Base-by-base conservation (phyloP, 83 land plant species). In the Thuja plicata region DNA sequence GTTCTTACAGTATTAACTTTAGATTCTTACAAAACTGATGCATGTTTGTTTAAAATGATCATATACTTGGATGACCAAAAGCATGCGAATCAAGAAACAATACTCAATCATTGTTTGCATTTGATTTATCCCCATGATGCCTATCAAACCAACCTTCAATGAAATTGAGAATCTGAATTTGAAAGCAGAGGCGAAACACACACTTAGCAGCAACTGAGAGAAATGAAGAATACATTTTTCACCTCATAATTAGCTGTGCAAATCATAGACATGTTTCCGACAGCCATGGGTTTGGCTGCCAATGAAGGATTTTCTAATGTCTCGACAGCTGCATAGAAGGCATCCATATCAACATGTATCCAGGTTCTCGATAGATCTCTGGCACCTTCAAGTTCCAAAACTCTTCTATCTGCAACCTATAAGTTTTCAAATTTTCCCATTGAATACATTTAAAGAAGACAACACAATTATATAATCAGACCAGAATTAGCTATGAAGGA, bases 241-340 rank as follows among this genome's bases (percentile, higher is more conserved):
- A 97, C 99, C 99, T 97, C 99, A 93, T 97, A 97, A 89, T 93
- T 97, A 71, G 99, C 99, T 62, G 99, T 97, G 84, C 94, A 96
- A 70, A 97, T 95, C 99, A 97, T 97, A n/a, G 99, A 97, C 97
- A 96, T 89, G 89, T 94, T 79, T 30, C 99, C 99, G 30, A 97
- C 99, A 83, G 99, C 99, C 97, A 97, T 91, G 35, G 99, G 99
- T 87, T 94, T 95, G 24, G 94, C 95, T 87, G 88, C 89, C 78
- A 97, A 84, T 52, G 94, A 92, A 88, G 98, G 97, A 89, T 97
- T 89, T 66, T 89, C 94, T 74, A 96, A 70, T 35, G 97, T 96
- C 92, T 97, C 99, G 54, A 96, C 99, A 87, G 99, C 96, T 27
- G 99, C 99, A 94, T 96, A 97, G 55, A 97, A 97, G 17, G 99